Evolutionary conservation across 768 basidiomycete species (phyloP), one percentile per base, ranked within the genome.

Genomic region (Kwoniella europaea): DNA sequence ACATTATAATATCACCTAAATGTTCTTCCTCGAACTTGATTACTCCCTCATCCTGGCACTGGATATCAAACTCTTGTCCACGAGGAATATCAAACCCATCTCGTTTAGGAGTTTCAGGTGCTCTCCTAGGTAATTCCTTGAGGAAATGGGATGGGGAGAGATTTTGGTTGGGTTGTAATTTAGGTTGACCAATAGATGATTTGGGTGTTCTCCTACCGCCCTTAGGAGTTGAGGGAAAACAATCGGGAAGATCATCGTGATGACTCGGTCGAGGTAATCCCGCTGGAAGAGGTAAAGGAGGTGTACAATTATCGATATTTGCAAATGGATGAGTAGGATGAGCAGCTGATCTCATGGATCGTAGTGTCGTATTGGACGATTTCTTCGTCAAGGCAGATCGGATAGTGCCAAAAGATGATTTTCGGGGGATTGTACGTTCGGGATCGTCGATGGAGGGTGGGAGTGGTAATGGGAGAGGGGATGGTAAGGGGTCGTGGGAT

Each of bases 101-200:
- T 20, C 62, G 44, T 64, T 75, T 78, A 3, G 77, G 77, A 5
- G 77, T 78, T 20, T 50, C 63, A 4, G 77, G 77, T 2, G 77
- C 77, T 24, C 56, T 55, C 18, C 77, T 56, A 3, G 77, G 77
- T 59, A 74, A 58, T 13, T 74, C 65, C 7, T 63, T 55, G 55
- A 76, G 65, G 60, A 80, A 78, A 27, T 66, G 56, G 10, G 63
- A 67, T 12, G 79, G 79, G 16, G 64, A 65, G 15, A 68, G 62
- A 10, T 67, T 41, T 3, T 65, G 62, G 7, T 67, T 41, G 5
- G 67, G 58, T 35, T 60, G 55, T 35, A 62, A 35, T 46, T 65
- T 73, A 2, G 76, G 79, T 50, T 52, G 73, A 15, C 79, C 77
- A 27, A 80, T 80, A n/a, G 76, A 75, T 0, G 65, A 62, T 68